Percentiles rank a stretch among this genome's conserved stretches.
Evolutionary conservation across 2,329 filamentous ascomycete genomes (phyloP).

Genomic region (Helotiales sp.): DNA sequence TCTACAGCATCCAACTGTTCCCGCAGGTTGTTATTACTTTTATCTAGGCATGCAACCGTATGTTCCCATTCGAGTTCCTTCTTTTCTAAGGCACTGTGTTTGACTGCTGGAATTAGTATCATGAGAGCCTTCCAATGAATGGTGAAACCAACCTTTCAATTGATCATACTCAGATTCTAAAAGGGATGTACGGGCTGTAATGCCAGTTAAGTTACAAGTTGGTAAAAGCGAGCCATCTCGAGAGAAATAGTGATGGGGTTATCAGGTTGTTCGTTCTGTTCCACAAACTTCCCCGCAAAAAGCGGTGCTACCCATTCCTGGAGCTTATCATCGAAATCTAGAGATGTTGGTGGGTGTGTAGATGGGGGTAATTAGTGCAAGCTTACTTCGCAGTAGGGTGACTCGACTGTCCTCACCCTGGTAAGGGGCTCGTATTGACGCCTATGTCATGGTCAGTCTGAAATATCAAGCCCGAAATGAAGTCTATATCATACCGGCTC

Average conservation of each 20-base stretch:
- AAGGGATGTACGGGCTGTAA: not conserved
- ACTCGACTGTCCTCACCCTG: conserved; percentile 4
- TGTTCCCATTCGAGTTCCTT: conserved; percentile 1
- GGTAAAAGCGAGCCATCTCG: conserved; percentile 3
- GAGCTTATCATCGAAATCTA: conserved; percentile 8
- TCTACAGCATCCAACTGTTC: not conserved
- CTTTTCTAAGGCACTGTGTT: conserved; percentile 6
- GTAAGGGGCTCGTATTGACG: conserved; percentile 7
- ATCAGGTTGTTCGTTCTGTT: not conserved
- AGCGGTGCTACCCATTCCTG: conserved; percentile 3
- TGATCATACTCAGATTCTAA: conserved; percentile 6
- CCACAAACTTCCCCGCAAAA: conserved; percentile 1
- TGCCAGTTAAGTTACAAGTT: conserved; percentile 3
- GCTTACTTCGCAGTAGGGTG: not conserved
- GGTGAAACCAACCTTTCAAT: conserved; percentile 1
- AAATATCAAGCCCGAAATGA: not conserved
- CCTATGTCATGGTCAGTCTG: conserved; percentile 6
- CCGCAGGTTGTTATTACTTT: not conserved
- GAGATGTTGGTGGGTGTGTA: not conserved
- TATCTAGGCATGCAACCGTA: not conserved
- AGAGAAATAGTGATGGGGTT: conserved; percentile 3
- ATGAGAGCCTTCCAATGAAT: conserved; percentile 1
- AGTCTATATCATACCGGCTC: conserved; percentile 1
- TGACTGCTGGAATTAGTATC: not conserved
- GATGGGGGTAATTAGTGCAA: not conserved